Evolutionary conservation across 2,329 filamentous ascomycete species (phyloP).

Genomic region (Clarireedia homoeocarpa): DNA sequence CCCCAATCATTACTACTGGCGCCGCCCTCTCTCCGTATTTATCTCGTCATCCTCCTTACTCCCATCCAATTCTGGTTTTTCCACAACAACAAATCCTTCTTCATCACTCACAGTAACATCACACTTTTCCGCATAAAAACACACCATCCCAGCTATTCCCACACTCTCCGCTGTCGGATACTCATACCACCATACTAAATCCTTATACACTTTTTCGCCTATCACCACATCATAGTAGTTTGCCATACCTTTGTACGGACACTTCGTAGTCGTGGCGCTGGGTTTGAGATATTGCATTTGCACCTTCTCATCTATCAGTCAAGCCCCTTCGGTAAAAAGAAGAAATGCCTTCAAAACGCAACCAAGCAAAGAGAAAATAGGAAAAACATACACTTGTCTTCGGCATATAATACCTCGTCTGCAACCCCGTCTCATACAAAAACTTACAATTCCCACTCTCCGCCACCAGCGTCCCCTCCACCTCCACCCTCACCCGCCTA

Average conservation of each 20-base stretch:
- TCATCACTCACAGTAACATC: background rate
- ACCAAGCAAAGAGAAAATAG: background rate
- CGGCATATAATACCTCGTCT: conserved; percentile 51
- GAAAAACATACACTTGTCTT: conserved; percentile 29
- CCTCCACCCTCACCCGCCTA: conserved; percentile 42
- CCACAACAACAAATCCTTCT: background rate
- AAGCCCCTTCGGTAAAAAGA: background rate
- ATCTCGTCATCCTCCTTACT: too few species aligned
- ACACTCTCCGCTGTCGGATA: conserved; percentile 48
- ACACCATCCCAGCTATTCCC: conserved; percentile 45
- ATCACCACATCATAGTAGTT: conserved; percentile 50
- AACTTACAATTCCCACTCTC: conserved; percentile 39
- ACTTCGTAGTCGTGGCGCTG: conserved; percentile 45
- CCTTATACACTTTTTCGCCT: conserved; percentile 34
- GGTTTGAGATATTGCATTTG: conserved; percentile 31
- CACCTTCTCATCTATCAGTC: conserved; percentile 22
- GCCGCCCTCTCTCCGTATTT: too few species aligned
- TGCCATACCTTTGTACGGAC: conserved; percentile 60
- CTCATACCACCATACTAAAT: conserved; percentile 55
- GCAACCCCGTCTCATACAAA: conserved; percentile 51
- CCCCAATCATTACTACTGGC: too few species aligned
- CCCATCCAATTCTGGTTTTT: background rate
- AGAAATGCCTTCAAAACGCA: background rate
- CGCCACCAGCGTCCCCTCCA: conserved; percentile 39
- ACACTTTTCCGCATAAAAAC: conserved; percentile 57